These are phyloP conservation scores for Komagataella pastoris DNA, from an alignment of 805 yeast genomes.

Conservation along the genomic window DNA sequence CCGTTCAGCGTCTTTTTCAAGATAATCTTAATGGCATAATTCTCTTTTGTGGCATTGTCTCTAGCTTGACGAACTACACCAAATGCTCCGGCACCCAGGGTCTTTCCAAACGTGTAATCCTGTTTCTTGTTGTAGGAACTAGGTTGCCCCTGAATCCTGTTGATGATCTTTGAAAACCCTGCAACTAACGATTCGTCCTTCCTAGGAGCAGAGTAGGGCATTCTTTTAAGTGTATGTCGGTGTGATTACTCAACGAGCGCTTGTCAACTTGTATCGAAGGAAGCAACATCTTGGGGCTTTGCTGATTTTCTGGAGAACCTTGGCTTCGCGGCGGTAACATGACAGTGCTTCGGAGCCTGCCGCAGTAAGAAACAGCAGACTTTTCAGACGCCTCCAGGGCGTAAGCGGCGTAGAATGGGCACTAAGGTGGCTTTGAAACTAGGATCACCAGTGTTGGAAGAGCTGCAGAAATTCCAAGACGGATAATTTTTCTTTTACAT, in stretches of 20 bases:
- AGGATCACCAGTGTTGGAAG: no score
- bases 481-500: no score
- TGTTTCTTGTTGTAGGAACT: conserved; percentile 51
- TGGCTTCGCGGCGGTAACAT: neutral
- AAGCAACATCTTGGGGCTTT: neutral
- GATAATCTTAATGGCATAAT: conserved; percentile 84
- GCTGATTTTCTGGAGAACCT: neutral
- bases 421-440: no score
- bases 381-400: no score
- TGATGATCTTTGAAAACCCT: conserved; percentile 23
- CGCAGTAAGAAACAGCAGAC: no score
- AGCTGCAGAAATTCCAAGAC: no score
- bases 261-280: neutral
- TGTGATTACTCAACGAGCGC: neutral
- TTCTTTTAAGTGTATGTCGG: neutral
- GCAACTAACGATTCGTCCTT: neutral
- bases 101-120: conserved; percentile 64
- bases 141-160: conserved; percentile 63
- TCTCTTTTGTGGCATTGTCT: conserved; percentile 36
- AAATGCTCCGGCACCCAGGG: conserved; percentile 90
- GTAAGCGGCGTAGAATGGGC: no score
- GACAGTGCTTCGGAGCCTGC: neutral
- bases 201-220: conserved; percentile 4
- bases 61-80: conserved; percentile 81
- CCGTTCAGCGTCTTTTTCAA: conserved; percentile 76